Percentiles rank a stretch among this genome's conserved stretches.
These are phyloP conservation scores for Quercus berberidifolia DNA, from an alignment of 306 rosid species.

Conservation along the genomic window DNA sequence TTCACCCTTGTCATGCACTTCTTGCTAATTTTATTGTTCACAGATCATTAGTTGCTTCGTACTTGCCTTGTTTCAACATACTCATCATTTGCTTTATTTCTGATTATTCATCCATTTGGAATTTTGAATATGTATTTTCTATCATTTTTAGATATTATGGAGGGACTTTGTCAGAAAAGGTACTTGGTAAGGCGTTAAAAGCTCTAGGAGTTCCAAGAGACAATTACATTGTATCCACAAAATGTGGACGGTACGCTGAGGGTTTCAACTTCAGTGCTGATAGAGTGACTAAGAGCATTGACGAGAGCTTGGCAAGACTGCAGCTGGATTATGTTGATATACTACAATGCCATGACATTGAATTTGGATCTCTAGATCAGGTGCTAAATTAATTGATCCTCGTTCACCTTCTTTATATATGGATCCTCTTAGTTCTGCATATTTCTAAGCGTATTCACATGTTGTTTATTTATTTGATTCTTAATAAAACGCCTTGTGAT, in stretches of 20 bases:
- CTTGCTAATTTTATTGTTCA: background rate
- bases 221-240: conserved; percentile 77
- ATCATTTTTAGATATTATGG: conserved; percentile 63
- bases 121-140: background rate
- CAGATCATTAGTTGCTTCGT: background rate
- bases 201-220: conserved; percentile 68
- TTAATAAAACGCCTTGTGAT: background rate
- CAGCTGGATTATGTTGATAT: conserved; percentile 89
- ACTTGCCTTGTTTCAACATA: background rate
- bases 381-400: conserved; percentile 20
- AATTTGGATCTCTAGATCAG: conserved; percentile 82
- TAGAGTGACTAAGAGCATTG: conserved; percentile 74
- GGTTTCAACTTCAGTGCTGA: conserved; percentile 92
- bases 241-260: conserved; percentile 79
- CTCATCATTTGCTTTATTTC: background rate
- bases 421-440: background rate
- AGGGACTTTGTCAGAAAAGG: conserved; percentile 74
- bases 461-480: background rate
- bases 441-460: background rate
- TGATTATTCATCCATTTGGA: background rate
- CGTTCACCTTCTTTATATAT: background rate
- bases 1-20: background rate
- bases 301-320: conserved; percentile 88
- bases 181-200: conserved; percentile 75
- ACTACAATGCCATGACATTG: conserved; percentile 92